Percentiles rank a stretch among this genome's conserved stretches.
Conservation (phyloP, 345 rosid species). For the Citrus unshiu region DNA sequence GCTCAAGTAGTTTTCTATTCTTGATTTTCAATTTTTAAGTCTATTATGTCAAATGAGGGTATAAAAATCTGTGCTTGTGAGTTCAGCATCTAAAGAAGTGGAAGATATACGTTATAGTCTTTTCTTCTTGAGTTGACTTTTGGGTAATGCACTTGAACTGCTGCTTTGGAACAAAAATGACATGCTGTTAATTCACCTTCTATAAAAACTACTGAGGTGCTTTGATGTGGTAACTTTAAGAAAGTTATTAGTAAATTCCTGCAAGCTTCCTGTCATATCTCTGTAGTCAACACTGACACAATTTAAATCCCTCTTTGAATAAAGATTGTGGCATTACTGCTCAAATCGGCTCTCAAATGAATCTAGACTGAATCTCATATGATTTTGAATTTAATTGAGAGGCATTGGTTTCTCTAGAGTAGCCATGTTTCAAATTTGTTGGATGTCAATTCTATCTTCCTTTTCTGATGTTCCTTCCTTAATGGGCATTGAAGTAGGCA, state of each 20-base stretch:
- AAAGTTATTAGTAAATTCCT: background rate
- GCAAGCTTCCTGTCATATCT: background rate
- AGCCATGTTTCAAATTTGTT: background rate
- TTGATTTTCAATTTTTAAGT: background rate
- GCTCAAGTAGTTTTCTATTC: background rate
- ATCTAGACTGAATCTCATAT: background rate
- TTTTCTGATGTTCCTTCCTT: background rate
- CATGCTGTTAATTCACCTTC: background rate
- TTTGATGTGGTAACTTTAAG: background rate
- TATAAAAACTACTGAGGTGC: background rate
- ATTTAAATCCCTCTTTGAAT: background rate
- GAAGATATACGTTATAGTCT: background rate
- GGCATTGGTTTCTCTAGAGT: background rate
- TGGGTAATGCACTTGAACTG: background rate
- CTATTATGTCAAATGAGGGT: background rate
- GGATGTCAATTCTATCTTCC: background rate
- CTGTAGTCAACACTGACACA: background rate
- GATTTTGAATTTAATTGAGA: background rate
- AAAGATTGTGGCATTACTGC: background rate
- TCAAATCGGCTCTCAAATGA: background rate
- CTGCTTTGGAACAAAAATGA: background rate
- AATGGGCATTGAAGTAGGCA: background rate
- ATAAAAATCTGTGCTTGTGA: background rate
- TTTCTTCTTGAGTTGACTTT: background rate
- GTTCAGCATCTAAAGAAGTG: background rate